Evolutionary conservation across 129 eudicot species (phyloP).

Genomic region (Deinandra increscens): DNA sequence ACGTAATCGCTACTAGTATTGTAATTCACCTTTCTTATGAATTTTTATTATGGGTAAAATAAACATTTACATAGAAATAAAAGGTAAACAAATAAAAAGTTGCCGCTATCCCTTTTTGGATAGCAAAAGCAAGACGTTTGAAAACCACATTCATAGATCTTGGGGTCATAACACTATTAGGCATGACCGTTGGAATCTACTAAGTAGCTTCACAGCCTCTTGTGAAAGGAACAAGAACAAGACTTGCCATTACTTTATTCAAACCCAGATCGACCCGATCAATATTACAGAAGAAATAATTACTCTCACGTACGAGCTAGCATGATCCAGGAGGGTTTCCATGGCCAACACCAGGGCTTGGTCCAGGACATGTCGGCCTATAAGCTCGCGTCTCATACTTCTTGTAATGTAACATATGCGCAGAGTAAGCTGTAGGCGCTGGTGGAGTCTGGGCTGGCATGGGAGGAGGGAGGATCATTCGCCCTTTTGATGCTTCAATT

Average conservation of each 20-base stretch:
- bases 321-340: slow-evolving; percentile 40
- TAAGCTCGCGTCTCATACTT: slow-evolving; percentile 33
- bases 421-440: slow-evolving; percentile 1
- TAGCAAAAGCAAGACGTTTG: too few species aligned
- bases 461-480: slow-evolving; percentile 24
- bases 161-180: too few species aligned
- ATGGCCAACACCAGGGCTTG: slow-evolving; percentile 56
- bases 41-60: too few species aligned
- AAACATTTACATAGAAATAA: not conserved
- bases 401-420: slow-evolving; percentile 24
- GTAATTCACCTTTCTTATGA: too few species aligned
- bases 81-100: too few species aligned
- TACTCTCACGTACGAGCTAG: slow-evolving; percentile 12
- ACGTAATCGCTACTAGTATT: too few species aligned
- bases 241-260: not conserved
- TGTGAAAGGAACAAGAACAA: not conserved
- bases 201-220: too few species aligned
- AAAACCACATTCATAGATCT: too few species aligned
- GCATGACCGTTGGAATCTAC: too few species aligned
- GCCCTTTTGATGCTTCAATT: slow-evolving; percentile 22
- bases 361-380: slow-evolving; percentile 55
- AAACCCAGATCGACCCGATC: not conserved
- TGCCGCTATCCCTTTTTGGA: too few species aligned
- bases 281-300: slow-evolving; percentile 9
- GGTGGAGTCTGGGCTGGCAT: slow-evolving; percentile 15